A percentile compares a stretch with the other conserved stretches of the same genome.
Evolutionary conservation across 352 stramenopile species (phyloP).

Genomic region (Phytophthora litchii): DNA sequence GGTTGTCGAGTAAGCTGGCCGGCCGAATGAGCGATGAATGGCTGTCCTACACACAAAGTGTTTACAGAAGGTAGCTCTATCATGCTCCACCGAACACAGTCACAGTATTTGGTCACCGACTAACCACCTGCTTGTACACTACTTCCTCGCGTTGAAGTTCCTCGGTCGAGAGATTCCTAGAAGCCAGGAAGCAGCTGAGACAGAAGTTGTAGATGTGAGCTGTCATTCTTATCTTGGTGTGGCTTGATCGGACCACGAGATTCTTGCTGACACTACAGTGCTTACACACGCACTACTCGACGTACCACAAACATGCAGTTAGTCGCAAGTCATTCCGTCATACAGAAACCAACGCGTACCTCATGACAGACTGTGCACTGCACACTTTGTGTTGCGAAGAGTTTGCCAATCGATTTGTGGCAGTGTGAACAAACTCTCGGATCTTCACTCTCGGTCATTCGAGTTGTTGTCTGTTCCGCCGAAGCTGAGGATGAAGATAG

Average conservation of each 20-base stretch:
- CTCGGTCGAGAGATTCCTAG: constrained; percentile 28
- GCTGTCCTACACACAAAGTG: constrained; percentile 41
- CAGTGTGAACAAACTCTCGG: constrained; percentile 11
- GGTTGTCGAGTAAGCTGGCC: constrained; percentile 41
- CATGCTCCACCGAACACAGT: no score
- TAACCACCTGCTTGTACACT: constrained; percentile 14
- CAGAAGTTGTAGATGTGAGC: constrained; percentile 41
- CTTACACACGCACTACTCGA: constrained; percentile 33
- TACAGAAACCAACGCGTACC: constrained; percentile 5
- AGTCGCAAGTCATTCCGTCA: neutral
- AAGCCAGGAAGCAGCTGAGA: constrained; percentile 42
- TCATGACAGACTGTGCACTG: constrained; percentile 31
- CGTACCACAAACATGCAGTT: neutral
- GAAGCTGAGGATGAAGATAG: constrained; percentile 16
- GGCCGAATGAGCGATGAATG: constrained; percentile 37
- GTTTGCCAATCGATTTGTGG: constrained; percentile 20
- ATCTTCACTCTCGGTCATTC: constrained; percentile 11
- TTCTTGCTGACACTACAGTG: constrained; percentile 34
- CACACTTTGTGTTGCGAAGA: constrained; percentile 25
- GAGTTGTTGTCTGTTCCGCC: constrained; percentile 6
- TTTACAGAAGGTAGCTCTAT: constrained; percentile 36
- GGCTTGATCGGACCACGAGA: constrained; percentile 23
- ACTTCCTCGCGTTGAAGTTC: constrained; percentile 46
- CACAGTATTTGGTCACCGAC: neutral
- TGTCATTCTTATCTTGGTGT: constrained; percentile 19